These are phyloP conservation scores for Colletotrichum lentis DNA, from an alignment of 2,329 filamentous ascomycete genomes.

Conservation along the genomic window DNA sequence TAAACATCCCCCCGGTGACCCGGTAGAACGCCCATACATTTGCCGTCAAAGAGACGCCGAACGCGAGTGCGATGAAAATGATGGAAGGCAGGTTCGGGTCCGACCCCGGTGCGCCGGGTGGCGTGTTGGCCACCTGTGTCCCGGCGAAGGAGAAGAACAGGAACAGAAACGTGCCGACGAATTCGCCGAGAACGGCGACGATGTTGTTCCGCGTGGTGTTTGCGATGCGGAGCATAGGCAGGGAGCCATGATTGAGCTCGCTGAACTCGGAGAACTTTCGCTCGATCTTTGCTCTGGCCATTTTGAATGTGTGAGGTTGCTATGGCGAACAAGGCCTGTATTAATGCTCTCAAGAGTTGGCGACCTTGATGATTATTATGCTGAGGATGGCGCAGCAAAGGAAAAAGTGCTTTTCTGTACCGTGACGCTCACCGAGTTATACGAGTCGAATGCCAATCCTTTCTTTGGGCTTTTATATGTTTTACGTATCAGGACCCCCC, in stretches of 20 bases:
- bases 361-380: neutral
- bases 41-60: slow-evolving; percentile 60
- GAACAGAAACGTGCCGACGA: slow-evolving; percentile 63
- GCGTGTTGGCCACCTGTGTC: slow-evolving; percentile 47
- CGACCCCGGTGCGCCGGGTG: neutral
- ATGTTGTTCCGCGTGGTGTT: slow-evolving; percentile 46
- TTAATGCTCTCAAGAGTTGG: neutral
- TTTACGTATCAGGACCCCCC: too few relatives aligned
- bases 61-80: slow-evolving; percentile 60
- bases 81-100: slow-evolving; percentile 48
- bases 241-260: slow-evolving; percentile 1
- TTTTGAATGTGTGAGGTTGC: neutral
- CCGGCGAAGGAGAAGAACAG: slow-evolving; percentile 56
- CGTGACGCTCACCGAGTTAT: neutral
- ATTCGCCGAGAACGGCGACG: slow-evolving; percentile 58
- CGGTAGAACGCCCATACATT: slow-evolving; percentile 67
- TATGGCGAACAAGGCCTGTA: neutral
- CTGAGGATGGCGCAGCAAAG: neutral
- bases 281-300: neutral
- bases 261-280: neutral
- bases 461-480: neutral
- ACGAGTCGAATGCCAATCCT: neutral
- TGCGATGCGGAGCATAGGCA: slow-evolving; percentile 31
- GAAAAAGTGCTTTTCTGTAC: neutral
- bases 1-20: slow-evolving; percentile 61